Conservation (phyloP, 192 early-diverging fungal species). For the Mortierella alpina region DNA sequence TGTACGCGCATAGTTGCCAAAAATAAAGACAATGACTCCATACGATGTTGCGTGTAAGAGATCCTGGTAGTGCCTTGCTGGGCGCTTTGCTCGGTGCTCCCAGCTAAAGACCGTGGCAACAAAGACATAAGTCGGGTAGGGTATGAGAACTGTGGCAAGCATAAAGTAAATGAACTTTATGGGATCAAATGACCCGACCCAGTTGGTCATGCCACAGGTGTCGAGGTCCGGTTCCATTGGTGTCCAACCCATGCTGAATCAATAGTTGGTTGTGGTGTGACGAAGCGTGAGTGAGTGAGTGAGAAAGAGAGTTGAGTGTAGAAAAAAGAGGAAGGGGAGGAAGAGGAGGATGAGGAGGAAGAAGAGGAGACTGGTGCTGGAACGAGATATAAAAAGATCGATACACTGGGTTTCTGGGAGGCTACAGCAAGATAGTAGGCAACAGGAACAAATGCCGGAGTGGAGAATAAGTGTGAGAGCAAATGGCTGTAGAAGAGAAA, state of each 20-base stretch:
- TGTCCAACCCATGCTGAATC: conserved; percentile 44
- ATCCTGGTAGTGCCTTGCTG: conserved; percentile 75
- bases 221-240: conserved; percentile 46
- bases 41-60: conserved; percentile 67
- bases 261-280: background rate
- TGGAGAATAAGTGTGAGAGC: background rate
- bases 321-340: background rate
- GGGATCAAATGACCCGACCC: conserved; percentile 62
- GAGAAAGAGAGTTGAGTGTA: background rate
- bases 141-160: conserved; percentile 62
- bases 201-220: conserved; percentile 50
- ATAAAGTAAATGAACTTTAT: conserved; percentile 64
- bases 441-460: conserved; percentile 22
- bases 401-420: background rate
- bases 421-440: background rate
- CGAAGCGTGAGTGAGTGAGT: background rate
- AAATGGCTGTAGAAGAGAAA: background rate
- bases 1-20: conserved; percentile 80
- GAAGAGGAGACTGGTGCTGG: background rate
- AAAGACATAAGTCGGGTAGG: conserved; percentile 66
- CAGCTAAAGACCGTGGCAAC: conserved; percentile 72
- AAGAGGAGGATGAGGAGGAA: background rate
- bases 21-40: conserved; percentile 74
- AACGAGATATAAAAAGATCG: background rate
- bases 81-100: conserved; percentile 73